Conservation (phyloP, 1,284 basidiomycete genomes). For the Mycena citricolor region DNA sequence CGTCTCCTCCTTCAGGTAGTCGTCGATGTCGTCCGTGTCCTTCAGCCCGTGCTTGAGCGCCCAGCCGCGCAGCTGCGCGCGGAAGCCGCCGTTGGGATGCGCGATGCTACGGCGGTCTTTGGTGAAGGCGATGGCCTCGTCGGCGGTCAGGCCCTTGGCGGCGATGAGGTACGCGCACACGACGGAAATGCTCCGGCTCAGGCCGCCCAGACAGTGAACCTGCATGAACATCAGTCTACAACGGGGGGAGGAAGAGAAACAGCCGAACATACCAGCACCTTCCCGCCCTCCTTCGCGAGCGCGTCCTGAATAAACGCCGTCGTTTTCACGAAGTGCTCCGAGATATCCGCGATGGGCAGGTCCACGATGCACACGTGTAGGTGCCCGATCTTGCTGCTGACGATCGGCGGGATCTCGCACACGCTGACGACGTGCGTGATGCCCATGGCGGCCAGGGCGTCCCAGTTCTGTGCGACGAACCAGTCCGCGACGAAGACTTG, state of each 20-base stretch:
- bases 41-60: conserved; percentile 2
- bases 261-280: conserved; percentile 11
- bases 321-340: conserved; percentile 13
- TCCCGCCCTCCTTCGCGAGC: conserved; percentile 10
- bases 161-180: conserved; percentile 20
- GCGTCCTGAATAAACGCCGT: conserved; percentile 13
- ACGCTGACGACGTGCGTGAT: conserved; percentile 20
- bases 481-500: conserved; percentile 19
- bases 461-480: conserved; percentile 19
- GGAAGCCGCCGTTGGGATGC: conserved; percentile 17
- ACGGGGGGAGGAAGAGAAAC: too few relatives aligned
- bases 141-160: conserved; percentile 17
- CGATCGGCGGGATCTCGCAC: conserved; percentile 17
- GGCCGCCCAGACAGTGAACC: conserved; percentile 18
- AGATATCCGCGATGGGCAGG: conserved; percentile 17
- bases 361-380: conserved; percentile 18
- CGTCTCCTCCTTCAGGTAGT: background rate
- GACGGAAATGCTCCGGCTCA: conserved; percentile 18
- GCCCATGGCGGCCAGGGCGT: conserved; percentile 16
- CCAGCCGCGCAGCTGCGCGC: conserved; percentile 12
- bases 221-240: background rate
- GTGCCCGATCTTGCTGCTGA: conserved; percentile 15
- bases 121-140: conserved; percentile 14
- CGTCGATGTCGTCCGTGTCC: conserved; percentile 3
- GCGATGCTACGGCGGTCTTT: conserved; percentile 17